Evolutionary conservation across 108 stramenopile species (phyloP), one percentile per base, ranked within the genome.

Genomic region (Epithemia pelagica): DNA sequence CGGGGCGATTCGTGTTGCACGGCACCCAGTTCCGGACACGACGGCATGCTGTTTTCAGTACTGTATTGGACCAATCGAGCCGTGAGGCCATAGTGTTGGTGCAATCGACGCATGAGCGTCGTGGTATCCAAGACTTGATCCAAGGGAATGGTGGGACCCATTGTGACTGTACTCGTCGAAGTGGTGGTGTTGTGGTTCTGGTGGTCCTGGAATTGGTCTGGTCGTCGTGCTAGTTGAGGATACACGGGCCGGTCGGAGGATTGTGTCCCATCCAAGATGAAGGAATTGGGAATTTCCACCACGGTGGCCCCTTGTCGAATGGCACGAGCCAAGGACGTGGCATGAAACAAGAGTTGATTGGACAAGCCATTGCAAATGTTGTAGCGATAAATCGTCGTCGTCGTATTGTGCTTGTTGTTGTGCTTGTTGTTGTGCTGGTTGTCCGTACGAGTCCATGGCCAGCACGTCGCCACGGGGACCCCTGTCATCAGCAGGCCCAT

Each of bases 301-400:
- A 64, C 32, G 51, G 24, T 23, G 8, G 18, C 2, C 18, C 22
- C 10, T 28, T 64, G 19, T 53, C 26, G 51, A 53, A 52, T 51
- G 27, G 51, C 64, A 7, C 22, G 7, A 10, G 64, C 51, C 15
- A 64, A 54, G 10, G 64, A 51, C 21, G 64, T 21, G 22, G 64
- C 33, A 64, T 64, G 64, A 18, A 23, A 15, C 23, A 64, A 32
- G 8, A 64, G 33, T 22, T 64, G 64, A 25, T 64, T 53, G 18
- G 64, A 64, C 22, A 64, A 28, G 22, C 64, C 64, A 28, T 64
- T 64, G 64, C 64, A 64, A 52, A 64, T 64, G 52, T 64, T 64
- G 64, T 64, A 64, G 20, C 32, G 61, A 46, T 10, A 46, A 15
- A n/a, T 46, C 37, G 19, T 52, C 52, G 15, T 52, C 20, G 52